Evolutionary conservation across 129 eudicot genomes (phyloP), one percentile per base, ranked within the genome.

Genomic region (Chrysanthemum lavandulifolium): DNA sequence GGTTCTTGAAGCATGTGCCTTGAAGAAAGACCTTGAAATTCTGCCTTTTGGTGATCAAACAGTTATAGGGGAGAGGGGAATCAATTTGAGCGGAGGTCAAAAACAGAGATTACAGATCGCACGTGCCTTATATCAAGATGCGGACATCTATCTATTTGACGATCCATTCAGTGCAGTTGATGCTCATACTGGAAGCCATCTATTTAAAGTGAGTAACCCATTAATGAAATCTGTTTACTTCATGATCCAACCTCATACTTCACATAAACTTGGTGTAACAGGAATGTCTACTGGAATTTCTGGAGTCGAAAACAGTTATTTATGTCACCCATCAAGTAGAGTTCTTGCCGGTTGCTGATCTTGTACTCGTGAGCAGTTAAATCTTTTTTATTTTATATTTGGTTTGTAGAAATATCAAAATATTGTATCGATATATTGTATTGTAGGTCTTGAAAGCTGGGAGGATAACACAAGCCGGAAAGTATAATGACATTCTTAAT

Each of bases 111-210:
- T 94, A 83, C 98, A 94, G 75, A 87, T 94, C 33, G 97, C 98
- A 2, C 91, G 96, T 12, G 98, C 97, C 79, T 81, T 90, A 19
- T 94, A 94, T 75, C 97, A 94, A 77, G 97, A 94, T 71, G 88
- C 96, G 3, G 98, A 90, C 40, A 83, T 90, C 16, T 90, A 90
- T 80, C 73, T 94, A 13, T 87, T 94, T 74, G 97, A 94, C 76
- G 98, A 94, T 80, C 98, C 98, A 11, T 94, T 94, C 53, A 90
- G 98, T 57, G 91, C 97, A 45, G 98, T 94, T 59, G 97, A 94
- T 88, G 97, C 98, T 72, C 97, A 94, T 79, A 94, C 97, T 0
- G 97, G 98, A 72, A 82, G 82, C 65, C 93, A 88, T 80, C 84
- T 94, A 10, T 94, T 94, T 73, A 88, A 86, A 76, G 98, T 94